phyloP scores from a whole-genome alignment of 2,329 filamentous ascomycete species.

The Neofusicoccum laricinum region DNA sequence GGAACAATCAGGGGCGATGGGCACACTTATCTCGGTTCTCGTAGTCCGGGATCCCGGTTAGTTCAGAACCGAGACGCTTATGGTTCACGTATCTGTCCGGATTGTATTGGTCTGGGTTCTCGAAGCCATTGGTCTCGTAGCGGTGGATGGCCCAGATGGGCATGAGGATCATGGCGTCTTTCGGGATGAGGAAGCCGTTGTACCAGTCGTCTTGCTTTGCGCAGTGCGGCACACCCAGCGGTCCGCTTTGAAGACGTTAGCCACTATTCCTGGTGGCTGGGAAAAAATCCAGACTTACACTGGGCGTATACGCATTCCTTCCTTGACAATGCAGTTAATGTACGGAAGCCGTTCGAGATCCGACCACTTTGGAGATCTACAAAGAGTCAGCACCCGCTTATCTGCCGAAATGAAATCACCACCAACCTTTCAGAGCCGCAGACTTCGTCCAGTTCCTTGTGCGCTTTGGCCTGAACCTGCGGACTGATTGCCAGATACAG shows the following conservation, averaged over 20 bases:
- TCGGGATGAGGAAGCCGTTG: conserved; percentile 42
- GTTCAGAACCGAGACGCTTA: conserved; percentile 34
- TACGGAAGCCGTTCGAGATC: conserved; percentile 33
- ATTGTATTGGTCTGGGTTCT: conserved; percentile 31
- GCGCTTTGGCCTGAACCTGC: conserved; percentile 27
- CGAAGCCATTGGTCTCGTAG: conserved; percentile 18
- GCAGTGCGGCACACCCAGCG: conserved; percentile 23
- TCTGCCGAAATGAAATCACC: background rate
- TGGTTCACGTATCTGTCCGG: conserved; percentile 35
- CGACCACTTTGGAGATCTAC: conserved; percentile 25
- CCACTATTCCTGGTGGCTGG: too few species aligned
- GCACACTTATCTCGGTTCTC: conserved; percentile 22
- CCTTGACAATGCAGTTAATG: conserved; percentile 30
- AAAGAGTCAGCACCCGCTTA: conserved; percentile 16
- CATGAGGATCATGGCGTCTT: conserved; percentile 37
- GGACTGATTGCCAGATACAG: conserved; percentile 28
- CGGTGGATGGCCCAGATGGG: conserved; percentile 37
- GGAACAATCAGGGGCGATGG: conserved; percentile 14
- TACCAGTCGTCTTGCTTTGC: conserved; percentile 32
- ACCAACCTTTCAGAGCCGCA: conserved; percentile 10
- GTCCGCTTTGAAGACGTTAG: conserved; percentile 10
- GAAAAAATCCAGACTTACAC: conserved; percentile 25
- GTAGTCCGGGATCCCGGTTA: conserved; percentile 31
- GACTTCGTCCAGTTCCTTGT: conserved; percentile 25
- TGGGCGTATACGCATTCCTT: conserved; percentile 34